Percentiles rank a stretch among this genome's conserved stretches.
These are phyloP conservation scores for Nothophytophthora sp. DNA, from an alignment of 352 stramenopile genomes.

Conservation along the genomic window DNA sequence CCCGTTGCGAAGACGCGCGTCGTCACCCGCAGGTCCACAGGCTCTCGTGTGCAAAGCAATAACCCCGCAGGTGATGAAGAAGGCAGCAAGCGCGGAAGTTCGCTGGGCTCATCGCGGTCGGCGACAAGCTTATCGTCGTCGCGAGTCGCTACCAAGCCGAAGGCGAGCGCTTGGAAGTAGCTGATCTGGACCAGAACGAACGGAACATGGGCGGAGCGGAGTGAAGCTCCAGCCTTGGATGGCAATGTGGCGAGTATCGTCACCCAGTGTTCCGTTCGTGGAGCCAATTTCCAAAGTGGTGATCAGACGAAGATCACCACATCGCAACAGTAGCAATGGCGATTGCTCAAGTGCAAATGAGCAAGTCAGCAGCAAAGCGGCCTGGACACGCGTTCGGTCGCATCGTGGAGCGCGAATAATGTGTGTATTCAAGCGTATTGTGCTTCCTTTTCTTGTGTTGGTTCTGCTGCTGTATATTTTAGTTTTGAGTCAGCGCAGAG, in stretches of 20 bases:
- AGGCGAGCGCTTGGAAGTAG: constrained; percentile 32
- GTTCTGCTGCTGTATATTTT: not conserved
- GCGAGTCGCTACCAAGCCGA: constrained; percentile 14
- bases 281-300: no score
- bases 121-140: constrained; percentile 10
- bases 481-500: not conserved
- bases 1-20: constrained; percentile 18
- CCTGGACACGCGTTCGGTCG: no score
- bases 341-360: no score
- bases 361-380: no score
- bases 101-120: constrained; percentile 2
- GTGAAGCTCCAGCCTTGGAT: constrained; percentile 13
- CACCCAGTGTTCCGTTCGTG: no score
- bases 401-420: no score
- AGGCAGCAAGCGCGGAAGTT: constrained; percentile 25
- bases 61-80: constrained; percentile 12
- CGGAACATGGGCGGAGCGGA: constrained; percentile 5
- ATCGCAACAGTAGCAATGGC: no score
- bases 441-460: no score
- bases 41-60: constrained; percentile 19
- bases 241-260: constrained; percentile 2
- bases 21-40: constrained; percentile 6
- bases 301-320: constrained; percentile 38
- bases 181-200: not conserved
- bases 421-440: no score